Evolutionary conservation across 2,329 filamentous ascomycete genomes (phyloP).

Genomic region (Fusarium sp.): DNA sequence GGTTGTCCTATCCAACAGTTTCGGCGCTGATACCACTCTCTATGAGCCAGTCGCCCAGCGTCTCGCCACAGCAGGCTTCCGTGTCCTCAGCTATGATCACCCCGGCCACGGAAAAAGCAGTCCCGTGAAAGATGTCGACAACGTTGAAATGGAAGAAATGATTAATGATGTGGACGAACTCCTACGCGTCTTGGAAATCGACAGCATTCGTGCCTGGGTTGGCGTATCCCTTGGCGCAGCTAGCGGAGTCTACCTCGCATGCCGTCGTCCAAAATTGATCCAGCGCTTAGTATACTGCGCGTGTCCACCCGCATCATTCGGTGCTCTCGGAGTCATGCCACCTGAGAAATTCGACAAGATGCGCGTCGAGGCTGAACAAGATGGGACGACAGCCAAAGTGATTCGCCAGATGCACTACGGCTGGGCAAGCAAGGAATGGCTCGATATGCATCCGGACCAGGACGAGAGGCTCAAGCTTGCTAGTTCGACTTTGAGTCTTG

Average conservation of each 20-base stretch:
- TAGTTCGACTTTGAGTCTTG: not conserved
- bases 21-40: not conserved
- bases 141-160: not conserved
- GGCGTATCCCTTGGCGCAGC: conserved; percentile 10
- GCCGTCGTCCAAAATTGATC: not conserved
- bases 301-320: not conserved
- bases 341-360: not conserved
- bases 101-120: not conserved
- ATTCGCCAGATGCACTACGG: conserved; percentile 12
- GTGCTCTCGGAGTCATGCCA: not conserved
- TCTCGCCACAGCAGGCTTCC: not conserved
- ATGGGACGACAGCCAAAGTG: not conserved
- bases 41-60: not conserved
- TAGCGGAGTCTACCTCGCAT: not conserved
- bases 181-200: not conserved
- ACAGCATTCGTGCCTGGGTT: not conserved
- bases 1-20: not conserved
- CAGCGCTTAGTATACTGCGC: not conserved
- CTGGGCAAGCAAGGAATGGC: conserved; percentile 16
- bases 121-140: not conserved
- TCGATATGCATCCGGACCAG: not conserved
- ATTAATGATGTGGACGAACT: not conserved
- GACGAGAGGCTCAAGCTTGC: not conserved
- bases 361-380: not conserved
- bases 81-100: conserved; percentile 8